phyloP scores from a whole-genome alignment of 106 monocot genomes.

The Vanilla planifolia region DNA sequence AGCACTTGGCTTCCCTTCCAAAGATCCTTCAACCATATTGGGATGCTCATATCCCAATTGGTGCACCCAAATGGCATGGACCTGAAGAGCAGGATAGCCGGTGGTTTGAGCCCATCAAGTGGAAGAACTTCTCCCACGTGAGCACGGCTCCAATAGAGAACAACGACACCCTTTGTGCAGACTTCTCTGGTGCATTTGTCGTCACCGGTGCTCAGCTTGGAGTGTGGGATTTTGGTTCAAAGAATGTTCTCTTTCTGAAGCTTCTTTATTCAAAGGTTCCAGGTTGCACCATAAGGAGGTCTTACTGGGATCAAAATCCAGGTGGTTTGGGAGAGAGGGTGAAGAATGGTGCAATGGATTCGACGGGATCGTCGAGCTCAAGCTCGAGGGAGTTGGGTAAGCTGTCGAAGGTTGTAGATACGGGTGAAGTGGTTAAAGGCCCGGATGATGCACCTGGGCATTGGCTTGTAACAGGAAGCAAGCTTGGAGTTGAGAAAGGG shows the following conservation, averaged over 20 bases:
- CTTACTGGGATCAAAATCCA: slow-evolving; percentile 63
- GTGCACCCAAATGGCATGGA: slow-evolving; percentile 75
- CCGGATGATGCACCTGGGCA: slow-evolving; percentile 73
- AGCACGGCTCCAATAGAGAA: slow-evolving; percentile 66
- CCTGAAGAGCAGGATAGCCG: slow-evolving; percentile 90
- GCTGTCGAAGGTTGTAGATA: slow-evolving; percentile 49
- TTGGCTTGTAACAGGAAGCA: slow-evolving; percentile 82
- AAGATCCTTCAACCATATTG: slow-evolving; percentile 72
- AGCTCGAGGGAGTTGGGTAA: slow-evolving; percentile 30
- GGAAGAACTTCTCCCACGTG: slow-evolving; percentile 89
- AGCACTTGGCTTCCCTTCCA: slow-evolving; percentile 62
- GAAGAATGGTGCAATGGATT: not conserved
- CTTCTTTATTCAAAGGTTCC: slow-evolving; percentile 68
- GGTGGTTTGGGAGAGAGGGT: slow-evolving; percentile 1
- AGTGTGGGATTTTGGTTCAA: slow-evolving; percentile 79
- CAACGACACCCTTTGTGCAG: slow-evolving; percentile 44
- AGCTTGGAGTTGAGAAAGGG: slow-evolving; percentile 78
- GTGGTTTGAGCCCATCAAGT: slow-evolving; percentile 81
- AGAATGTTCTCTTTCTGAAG: slow-evolving; percentile 68
- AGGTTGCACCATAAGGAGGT: slow-evolving; percentile 66
- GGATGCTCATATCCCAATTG: slow-evolving; percentile 61
- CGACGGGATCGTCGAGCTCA: slow-evolving; percentile 17
- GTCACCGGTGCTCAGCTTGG: slow-evolving; percentile 84
- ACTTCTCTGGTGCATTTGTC: slow-evolving; percentile 45
- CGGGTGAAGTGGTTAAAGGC: slow-evolving; percentile 55